Evolutionary conservation across 1,284 basidiomycete genomes (phyloP), one percentile per base, ranked within the genome.

Genomic region (Apiotrichum akiyoshidainum): DNA sequence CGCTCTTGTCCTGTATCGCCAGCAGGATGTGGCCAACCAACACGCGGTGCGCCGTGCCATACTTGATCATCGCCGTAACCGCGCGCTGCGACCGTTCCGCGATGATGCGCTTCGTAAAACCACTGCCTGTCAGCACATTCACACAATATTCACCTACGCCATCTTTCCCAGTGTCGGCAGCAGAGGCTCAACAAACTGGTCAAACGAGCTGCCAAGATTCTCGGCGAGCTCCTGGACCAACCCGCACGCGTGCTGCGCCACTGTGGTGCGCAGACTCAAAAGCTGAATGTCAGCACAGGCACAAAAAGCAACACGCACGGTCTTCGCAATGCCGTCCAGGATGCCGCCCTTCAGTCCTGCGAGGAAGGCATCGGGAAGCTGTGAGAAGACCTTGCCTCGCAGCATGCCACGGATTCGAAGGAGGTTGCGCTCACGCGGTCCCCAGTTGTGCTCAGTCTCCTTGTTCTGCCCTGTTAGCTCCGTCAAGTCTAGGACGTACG

Each of bases 391-490:
- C 48, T 88, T 87, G 33, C 89, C 91, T 65, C 87, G 89, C 61
- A 99, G 77, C 90, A 99, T 93, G 8, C 95, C 94, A 50, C 96
- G 84, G 12, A 99, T 86, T 17, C 86, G 84, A 49, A 86, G 81
- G 59, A 97, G 82, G 14, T 87, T 83, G 61, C 84, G 85, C 64
- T 99, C 95, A 62, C 95, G 84, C 26, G 82, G 80, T 45, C 85
- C 83, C 95, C 95, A 99, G 71, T 99, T 99, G 68, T 95, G 90
- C 72, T 99, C 95, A 0, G 90, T 92, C 79, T 99, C 96, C 78
- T 87, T 96, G 17, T 92, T 93, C 86, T 92, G 63, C 26, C 26
- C 26, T 31, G 26, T 31, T 31, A 31, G 26, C 26, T 7, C 26
- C 26, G 26, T 31, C 26, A 31, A 31, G 26, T 31, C 7, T 31